Evolutionary conservation across 305 asterid species (phyloP), one percentile per base, ranked within the genome.

Genomic region (Fraxinus ornus): DNA sequence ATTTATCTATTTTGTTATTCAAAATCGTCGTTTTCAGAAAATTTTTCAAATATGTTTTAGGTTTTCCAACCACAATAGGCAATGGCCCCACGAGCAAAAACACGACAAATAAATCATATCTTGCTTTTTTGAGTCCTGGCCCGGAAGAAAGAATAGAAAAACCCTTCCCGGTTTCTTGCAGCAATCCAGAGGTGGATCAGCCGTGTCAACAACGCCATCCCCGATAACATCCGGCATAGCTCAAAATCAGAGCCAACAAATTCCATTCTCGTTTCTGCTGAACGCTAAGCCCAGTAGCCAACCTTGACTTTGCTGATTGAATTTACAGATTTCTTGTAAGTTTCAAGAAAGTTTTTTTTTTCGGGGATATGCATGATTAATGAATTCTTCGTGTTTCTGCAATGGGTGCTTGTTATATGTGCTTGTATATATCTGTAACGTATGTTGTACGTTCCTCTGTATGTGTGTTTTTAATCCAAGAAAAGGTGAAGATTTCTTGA

Each of bases 221-320:
- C 24, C 84, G 60, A 78, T 22, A 79, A 66, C 76, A 26, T 47
- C 83, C 24, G 26, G 71, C 83, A 32, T 22, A 78, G 15, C 76
- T 52, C 78, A 83, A 82, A 80, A 83, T 85, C 88, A 83, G 80
- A 80, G 70, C 24, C 70, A 78, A 7, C 3, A 22, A 85, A 75
- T 66, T 79, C 8, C 35, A 60, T 28, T 68, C 52, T 77, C 17
- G 62, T 21, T 52, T 52, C 62, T 17, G 62, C 22, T 52, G 62
- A 52, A 52, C 62, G 62, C 62, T 17, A 17, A 17, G 70, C 47
- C 71, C 82, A 24, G 35, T n/a, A 68, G 28, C 12, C 39, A 37
- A 17, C 49, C 33, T 57, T 22, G 52, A 66, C 32, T 7, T 36
- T 41, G 73, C 41, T 60, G 87, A 57, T 81, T 79, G 81, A 81